Conservation (phyloP, 176 grass and related monocot genomes). For the Phragmites australis region DNA sequence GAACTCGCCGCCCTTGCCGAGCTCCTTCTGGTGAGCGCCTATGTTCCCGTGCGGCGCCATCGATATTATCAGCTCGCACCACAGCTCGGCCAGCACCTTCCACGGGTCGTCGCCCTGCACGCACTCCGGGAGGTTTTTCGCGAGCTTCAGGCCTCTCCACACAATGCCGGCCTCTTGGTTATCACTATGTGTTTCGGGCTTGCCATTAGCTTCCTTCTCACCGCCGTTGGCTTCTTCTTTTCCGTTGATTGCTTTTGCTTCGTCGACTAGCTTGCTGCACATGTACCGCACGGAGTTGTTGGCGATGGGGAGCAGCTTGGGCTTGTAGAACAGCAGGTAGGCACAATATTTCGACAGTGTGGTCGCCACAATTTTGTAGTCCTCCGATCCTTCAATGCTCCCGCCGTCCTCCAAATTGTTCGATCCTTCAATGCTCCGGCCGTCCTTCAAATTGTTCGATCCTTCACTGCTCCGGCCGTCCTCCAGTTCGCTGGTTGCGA, state of each 20-base stretch:
- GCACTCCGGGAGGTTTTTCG: background rate
- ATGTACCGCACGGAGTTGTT: slow-evolving; percentile 3
- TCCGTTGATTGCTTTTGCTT: background rate
- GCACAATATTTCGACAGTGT: slow-evolving; percentile 45
- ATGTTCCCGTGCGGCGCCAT: slow-evolving; percentile 9
- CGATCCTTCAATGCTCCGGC: background rate
- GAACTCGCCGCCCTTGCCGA: too few relatives aligned
- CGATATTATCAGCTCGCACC: slow-evolving; percentile 40
- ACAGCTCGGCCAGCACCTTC: slow-evolving; percentile 34
- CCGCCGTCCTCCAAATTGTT: background rate
- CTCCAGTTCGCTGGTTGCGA: slow-evolving; percentile 32
- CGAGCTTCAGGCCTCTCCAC: background rate
- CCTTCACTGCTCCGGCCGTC: background rate
- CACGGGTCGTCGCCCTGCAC: background rate
- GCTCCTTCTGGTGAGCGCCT: slow-evolving; percentile 26
- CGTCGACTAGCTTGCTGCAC: slow-evolving; percentile 4
- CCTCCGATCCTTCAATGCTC: background rate
- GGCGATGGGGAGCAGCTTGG: slow-evolving; percentile 35
- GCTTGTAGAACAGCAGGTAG: slow-evolving; percentile 46
- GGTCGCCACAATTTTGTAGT: background rate
- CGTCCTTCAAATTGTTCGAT: background rate
- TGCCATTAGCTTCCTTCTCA: background rate
- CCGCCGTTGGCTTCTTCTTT: background rate
- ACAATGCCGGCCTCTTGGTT: background rate
- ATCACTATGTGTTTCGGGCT: background rate